Conservation (phyloP, 495 filamentous ascomycete species). For the Xanthoparmelia taractica region DNA sequence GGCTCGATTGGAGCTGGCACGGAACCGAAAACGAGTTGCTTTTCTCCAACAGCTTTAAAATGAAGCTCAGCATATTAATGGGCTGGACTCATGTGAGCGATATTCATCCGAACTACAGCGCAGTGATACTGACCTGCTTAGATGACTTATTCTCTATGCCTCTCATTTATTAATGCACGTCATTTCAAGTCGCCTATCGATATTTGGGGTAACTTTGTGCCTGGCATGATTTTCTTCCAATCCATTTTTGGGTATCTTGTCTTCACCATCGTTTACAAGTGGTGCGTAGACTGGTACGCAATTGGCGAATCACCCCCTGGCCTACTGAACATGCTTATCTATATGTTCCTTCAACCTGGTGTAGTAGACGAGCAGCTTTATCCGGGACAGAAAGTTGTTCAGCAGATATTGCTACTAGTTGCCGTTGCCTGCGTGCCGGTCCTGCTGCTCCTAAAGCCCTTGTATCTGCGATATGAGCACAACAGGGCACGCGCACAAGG, state of each 20-base stretch:
- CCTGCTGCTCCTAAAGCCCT: conserved; percentile 88
- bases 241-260: conserved; percentile 97
- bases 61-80: conserved; percentile 96
- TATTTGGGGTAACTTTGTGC: conserved; percentile 93
- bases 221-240: conserved; percentile 99
- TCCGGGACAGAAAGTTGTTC: conserved; percentile 62
- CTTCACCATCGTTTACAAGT: conserved; percentile 91
- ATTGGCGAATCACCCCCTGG: conserved; percentile 63
- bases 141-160: conserved; percentile 96
- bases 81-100: conserved; percentile 77
- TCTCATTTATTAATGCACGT: conserved; percentile 85
- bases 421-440: conserved; percentile 82
- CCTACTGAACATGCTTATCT: conserved; percentile 96
- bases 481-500: conserved; percentile 79
- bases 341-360: conserved; percentile 94
- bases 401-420: conserved; percentile 71
- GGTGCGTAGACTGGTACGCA: conserved; percentile 79
- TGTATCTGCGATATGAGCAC: conserved; percentile 87
- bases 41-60: conserved; percentile 97
- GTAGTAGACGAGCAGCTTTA: conserved; percentile 69
- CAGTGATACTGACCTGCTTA: conserved; percentile 26
- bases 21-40: conserved; percentile 86
- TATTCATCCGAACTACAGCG: conserved; percentile 5
- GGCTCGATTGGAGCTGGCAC: conserved; percentile 96
- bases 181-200: conserved; percentile 93